Conservation (phyloP, 306 rosid genomes). For the Dryas alaskensis region DNA sequence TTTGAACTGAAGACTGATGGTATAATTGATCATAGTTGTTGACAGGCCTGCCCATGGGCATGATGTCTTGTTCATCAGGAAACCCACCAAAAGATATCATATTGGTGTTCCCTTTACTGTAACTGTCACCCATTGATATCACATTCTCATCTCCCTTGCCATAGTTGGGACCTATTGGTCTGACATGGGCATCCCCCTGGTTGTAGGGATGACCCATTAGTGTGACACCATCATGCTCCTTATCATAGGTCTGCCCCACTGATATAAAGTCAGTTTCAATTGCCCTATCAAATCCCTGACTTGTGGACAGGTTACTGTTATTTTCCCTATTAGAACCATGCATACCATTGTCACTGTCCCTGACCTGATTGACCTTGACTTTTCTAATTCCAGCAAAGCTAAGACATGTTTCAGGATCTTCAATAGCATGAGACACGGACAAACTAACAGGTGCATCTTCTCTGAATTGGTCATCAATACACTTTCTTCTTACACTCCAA, state of each 20-base stretch:
- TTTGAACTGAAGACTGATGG: constrained; percentile 56
- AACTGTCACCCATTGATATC: constrained; percentile 46
- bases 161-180: constrained; percentile 40
- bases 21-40: constrained; percentile 46
- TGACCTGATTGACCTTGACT: constrained; percentile 51
- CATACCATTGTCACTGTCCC: constrained; percentile 40
- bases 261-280: constrained; percentile 41
- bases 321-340: constrained; percentile 41
- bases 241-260: constrained; percentile 49
- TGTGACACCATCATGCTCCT: constrained; percentile 40
- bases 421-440: constrained; percentile 57
- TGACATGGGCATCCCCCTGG: constrained; percentile 45
- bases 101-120: constrained; percentile 44
- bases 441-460: constrained; percentile 53
- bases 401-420: constrained; percentile 55
- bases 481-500: constrained; percentile 52
- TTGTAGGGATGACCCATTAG: constrained; percentile 51
- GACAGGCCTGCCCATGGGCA: constrained; percentile 49
- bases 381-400: constrained; percentile 54
- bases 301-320: constrained; percentile 38
- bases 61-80: constrained; percentile 58
- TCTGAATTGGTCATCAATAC: constrained; percentile 48
- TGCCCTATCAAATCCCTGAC: constrained; percentile 42
- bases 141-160: constrained; percentile 41
- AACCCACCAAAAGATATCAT: constrained; percentile 61